Evolutionary conservation across 441 rosid genomes (phyloP).

Genomic region (Jatropha multifida): DNA sequence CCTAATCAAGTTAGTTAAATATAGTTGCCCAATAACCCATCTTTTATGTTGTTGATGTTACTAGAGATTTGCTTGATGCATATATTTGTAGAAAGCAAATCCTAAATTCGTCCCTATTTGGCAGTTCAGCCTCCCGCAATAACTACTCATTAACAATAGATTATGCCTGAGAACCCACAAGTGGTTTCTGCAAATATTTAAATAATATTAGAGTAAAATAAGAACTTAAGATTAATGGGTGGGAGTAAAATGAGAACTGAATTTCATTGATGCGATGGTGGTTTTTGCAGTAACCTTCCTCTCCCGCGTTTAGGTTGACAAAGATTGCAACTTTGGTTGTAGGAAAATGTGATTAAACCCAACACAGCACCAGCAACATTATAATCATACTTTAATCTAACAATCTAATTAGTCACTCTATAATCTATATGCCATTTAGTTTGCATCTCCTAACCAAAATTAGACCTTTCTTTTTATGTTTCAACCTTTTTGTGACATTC

Average conservation of each 20-base stretch:
- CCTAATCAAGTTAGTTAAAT: background rate
- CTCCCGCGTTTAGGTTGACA: slow-evolving; percentile 1
- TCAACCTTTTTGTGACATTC: too few species aligned
- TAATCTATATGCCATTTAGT: too few species aligned
- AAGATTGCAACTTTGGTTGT: background rate
- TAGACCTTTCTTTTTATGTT: too few species aligned
- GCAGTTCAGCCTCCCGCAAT: background rate
- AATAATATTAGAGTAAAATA: too few species aligned
- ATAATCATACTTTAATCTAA: background rate
- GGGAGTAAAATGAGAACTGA: too few species aligned
- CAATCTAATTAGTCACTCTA: too few species aligned
- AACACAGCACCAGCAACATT: background rate
- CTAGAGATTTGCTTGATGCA: background rate
- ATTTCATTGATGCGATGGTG: background rate
- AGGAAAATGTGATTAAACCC: background rate
- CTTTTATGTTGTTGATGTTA: background rate
- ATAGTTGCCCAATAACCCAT: background rate
- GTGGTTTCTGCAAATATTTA: background rate
- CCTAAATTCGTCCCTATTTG: background rate
- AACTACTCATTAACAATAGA: background rate
- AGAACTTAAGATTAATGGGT: too few species aligned
- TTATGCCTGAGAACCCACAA: background rate
- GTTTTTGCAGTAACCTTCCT: slow-evolving; percentile 4
- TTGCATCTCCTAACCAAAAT: too few species aligned
- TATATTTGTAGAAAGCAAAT: background rate